Base-by-base conservation (phyloP, 2,329 filamentous ascomycete species). In the Chaetomiaceae sp. region DNA sequence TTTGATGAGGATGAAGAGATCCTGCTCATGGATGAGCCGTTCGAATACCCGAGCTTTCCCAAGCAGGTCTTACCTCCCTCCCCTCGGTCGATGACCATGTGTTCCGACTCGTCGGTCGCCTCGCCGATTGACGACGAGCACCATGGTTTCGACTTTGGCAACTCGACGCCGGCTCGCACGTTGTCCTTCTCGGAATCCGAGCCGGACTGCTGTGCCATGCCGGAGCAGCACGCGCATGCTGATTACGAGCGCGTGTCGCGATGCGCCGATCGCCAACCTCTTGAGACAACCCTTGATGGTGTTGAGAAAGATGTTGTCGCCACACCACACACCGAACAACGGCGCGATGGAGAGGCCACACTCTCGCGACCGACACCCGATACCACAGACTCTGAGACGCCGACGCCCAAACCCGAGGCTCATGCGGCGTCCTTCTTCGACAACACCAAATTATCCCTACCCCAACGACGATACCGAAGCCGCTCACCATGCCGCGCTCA, bases 131-230 rank as follows among this genome's bases (percentile, higher is more conserved):
- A 70, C 25, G 55, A 61, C 21, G 63, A 65, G n/a, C 55, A 65
- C 45, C 53, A 69, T 60, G 49, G 70, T 60, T 63, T 68, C 63
- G 55, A 55, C 27, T 51, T 66, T 30, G 51, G 61, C 50, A 59
- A 56, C 37, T 63, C 68, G 43, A 72, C 73, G 1, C 71, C 73
- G 5, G 70, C 73, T 8, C 72, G 76, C 48, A 73, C 73, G 13
- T 66, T 76, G 48, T 80, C 77, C 2, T 78, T 77, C 57, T 79
- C 76, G 1, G 75, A 73, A 44, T 75, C 71, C 0, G 77, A 78
- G 55, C 68, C 71, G 2, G 73, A 71, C 21, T 63, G 59, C 17
- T 68, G 73, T 49, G 55, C 62, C 23, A 57, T 67, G 41, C 62
- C 69, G n/a, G 57, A 57, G n/a, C 57, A 55, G 1, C 54, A 54